Base-by-base conservation (phyloP, 345 rosid species). In the Hypericum androsaemum region DNA sequence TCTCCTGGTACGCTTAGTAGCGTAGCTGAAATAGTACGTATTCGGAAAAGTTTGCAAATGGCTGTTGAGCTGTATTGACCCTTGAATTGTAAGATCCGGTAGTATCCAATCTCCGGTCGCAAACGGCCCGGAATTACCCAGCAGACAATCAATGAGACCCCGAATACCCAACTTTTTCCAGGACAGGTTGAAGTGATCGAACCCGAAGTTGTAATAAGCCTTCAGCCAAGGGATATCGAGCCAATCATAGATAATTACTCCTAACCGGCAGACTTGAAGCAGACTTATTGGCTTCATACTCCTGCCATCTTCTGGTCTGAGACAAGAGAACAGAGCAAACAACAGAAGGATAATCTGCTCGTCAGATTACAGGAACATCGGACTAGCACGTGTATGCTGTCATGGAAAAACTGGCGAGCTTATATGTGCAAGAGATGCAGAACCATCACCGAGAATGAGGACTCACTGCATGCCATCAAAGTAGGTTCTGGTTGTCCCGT, bases 401-500 rank as follows among this genome's bases (percentile, higher is more conserved):
- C n/a, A n/a, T n/a, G n/a, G n/a, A n/a, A n/a, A n/a, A n/a, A n/a
- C n/a, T n/a, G n/a, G n/a, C n/a, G n/a, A n/a, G n/a, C n/a, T n/a
- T n/a, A n/a, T n/a, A n/a, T n/a, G n/a, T n/a, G n/a, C n/a, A n/a
- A n/a, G n/a, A n/a, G n/a, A n/a, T n/a, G n/a, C n/a, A n/a, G n/a
- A n/a, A n/a, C n/a, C n/a, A n/a, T 22, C 32, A 22, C 32, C 4
- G 32, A 22, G 32, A 22, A 22, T 22, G 32, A 54, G 52, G 59
- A 80, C 95, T 71, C 63, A 88, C 99, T 67, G 81, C 67, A 94
- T 86, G 50, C 99, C 99, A 68, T 94, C 99, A 5, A 94, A 66
- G 59, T 88, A 94, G 5, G 92, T 67, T 67, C 97, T 77, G 12
- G 97, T 94, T 48, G 92, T 83, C 49, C 99, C 99, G 63, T 94